Evolutionary conservation across 495 filamentous ascomycete genomes (phyloP).

Genomic region (Monascus purpureus): DNA sequence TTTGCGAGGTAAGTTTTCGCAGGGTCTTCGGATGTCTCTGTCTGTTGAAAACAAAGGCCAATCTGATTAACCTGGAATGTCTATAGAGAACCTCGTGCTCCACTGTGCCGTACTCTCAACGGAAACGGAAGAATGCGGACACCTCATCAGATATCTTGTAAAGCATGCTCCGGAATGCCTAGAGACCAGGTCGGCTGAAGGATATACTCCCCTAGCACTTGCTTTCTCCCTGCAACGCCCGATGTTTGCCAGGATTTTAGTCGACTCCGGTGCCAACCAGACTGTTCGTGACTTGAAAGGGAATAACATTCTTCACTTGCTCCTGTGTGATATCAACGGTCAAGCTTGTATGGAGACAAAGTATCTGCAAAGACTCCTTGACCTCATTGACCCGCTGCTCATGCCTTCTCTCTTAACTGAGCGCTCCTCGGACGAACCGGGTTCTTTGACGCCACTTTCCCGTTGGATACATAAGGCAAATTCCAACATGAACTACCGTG

Average conservation of each 20-base stretch:
- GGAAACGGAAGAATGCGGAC: constrained; percentile 22
- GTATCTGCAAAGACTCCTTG: constrained; percentile 28
- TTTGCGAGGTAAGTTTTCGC: constrained; percentile 27
- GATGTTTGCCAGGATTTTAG: constrained; percentile 41
- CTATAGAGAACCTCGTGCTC: constrained; percentile 43
- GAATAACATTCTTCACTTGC: constrained; percentile 47
- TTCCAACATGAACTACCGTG: no score
- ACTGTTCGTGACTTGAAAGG: constrained; percentile 33
- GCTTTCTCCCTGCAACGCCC: constrained; percentile 38
- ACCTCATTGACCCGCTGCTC: constrained; percentile 37
- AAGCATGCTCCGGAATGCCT: constrained; percentile 41
- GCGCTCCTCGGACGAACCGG: constrained; percentile 22
- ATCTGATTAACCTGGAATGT: no score
- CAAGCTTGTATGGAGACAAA: constrained; percentile 5
- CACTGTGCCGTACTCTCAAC: constrained; percentile 47
- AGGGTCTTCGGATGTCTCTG: not conserved
- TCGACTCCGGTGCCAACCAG: constrained; percentile 52
- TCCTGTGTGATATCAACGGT: constrained; percentile 15
- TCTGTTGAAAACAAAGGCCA: not conserved
- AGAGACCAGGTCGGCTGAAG: constrained; percentile 38
- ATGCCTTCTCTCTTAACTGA: constrained; percentile 30
- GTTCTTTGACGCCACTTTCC: constrained; percentile 36
- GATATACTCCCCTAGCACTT: constrained; percentile 46
- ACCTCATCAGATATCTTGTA: constrained; percentile 48
- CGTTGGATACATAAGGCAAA: constrained; percentile 16